These are phyloP conservation scores for Colletotrichum sp. DNA, from an alignment of 2,329 filamentous ascomycete species.

Conservation along the genomic window DNA sequence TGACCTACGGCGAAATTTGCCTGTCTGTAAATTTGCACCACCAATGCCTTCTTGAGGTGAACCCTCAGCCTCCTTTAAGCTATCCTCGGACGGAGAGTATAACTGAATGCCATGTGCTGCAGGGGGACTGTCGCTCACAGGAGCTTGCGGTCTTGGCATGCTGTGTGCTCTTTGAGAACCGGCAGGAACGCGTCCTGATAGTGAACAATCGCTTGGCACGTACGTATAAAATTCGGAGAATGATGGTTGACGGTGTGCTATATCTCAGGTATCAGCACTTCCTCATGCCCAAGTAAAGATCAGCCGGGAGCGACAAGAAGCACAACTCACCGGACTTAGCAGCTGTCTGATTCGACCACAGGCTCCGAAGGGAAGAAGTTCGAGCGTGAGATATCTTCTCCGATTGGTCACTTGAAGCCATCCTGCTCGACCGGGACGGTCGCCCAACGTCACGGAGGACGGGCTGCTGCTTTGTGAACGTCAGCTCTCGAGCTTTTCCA, in stretches of 20 bases:
- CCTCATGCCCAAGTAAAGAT: neutral
- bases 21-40: neutral
- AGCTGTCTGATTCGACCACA: neutral
- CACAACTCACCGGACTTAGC: neutral
- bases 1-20: neutral
- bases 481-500: slow-evolving; percentile 8
- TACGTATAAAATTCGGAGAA: slow-evolving; percentile 13
- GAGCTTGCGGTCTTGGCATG: neutral
- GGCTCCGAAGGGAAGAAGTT: neutral
- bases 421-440: neutral
- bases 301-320: neutral
- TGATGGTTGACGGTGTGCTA: slow-evolving; percentile 3
- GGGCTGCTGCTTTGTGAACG: slow-evolving; percentile 11
- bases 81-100: neutral
- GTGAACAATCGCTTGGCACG: neutral
- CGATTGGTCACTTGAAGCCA: neutral
- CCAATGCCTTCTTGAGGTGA: neutral
- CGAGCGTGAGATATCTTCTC: neutral
- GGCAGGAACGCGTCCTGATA: neutral
- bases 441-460: slow-evolving; percentile 9
- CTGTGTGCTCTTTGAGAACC: neutral
- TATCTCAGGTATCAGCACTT: neutral
- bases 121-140: neutral
- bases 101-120: neutral
- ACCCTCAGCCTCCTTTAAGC: neutral